Conservation (phyloP, 495 filamentous ascomycete genomes). For the Beverwykella pulmonaria region DNA sequence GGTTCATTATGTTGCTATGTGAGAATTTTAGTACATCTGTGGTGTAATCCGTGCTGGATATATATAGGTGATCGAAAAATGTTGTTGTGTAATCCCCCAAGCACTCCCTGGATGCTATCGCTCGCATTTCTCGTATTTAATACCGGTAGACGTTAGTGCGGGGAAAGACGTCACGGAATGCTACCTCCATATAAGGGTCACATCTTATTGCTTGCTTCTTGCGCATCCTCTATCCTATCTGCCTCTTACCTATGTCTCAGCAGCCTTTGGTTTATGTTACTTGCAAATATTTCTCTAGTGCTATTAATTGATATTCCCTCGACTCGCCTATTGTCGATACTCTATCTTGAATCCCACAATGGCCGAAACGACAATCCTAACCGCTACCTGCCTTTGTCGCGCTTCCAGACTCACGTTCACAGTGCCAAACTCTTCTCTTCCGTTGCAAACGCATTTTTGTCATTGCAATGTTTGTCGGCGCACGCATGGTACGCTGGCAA, state of each 20-base stretch:
- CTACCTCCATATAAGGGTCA: too few species aligned
- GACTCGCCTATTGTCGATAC: too few species aligned
- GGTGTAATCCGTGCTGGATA: too few species aligned
- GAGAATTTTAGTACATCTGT: not conserved
- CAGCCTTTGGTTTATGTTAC: too few species aligned
- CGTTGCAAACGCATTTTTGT: conserved; percentile 55
- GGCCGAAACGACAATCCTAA: conserved; percentile 7
- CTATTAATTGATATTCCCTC: too few species aligned
- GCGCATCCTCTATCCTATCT: too few species aligned
- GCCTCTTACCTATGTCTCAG: too few species aligned
- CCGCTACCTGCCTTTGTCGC: conserved; percentile 58
- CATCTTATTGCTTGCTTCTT: too few species aligned
- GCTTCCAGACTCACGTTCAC: conserved; percentile 51
- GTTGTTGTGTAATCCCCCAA: too few species aligned
- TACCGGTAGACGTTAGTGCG: not conserved
- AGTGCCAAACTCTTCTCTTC: conserved; percentile 43
- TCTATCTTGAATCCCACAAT: not conserved
- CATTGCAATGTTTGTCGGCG: conserved; percentile 67
- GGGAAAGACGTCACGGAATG: not conserved
- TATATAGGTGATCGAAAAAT: too few species aligned
- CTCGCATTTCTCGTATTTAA: not conserved
- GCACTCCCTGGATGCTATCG: not conserved
- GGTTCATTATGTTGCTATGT: too few species aligned
- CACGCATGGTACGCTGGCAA: conserved; percentile 59
- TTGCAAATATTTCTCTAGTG: too few species aligned